These are phyloP conservation scores for Calocybe cyanea DNA, from an alignment of 768 basidiomycete genomes.

Conservation along the genomic window DNA sequence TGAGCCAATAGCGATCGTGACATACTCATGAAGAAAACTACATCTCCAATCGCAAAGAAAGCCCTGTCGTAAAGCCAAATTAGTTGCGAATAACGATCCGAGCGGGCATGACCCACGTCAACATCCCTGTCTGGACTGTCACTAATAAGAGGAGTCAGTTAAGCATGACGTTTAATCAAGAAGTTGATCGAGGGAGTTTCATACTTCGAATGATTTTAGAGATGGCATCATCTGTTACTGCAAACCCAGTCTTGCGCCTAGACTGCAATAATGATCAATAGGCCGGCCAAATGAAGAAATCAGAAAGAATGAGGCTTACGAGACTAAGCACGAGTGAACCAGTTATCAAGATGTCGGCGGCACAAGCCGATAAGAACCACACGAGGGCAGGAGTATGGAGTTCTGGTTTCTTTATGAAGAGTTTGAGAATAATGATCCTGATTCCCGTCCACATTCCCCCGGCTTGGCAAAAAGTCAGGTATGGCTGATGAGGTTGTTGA, in stretches of 20 bases:
- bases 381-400: slow-evolving; percentile 29
- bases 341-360: slow-evolving; percentile 47
- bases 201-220: slow-evolving; percentile 29
- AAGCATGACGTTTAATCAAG: neutral
- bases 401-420: slow-evolving; percentile 25
- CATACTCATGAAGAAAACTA: slow-evolving; percentile 44
- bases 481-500: neutral
- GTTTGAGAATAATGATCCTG: slow-evolving; percentile 21
- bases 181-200: neutral
- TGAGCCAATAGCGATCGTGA: neutral
- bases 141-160: slow-evolving; percentile 12
- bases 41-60: slow-evolving; percentile 39
- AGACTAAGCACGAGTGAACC: slow-evolving; percentile 35
- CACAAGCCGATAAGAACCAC: slow-evolving; percentile 44
- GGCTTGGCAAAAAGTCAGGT: slow-evolving; percentile 15
- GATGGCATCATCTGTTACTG: slow-evolving; percentile 30
- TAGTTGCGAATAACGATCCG: neutral
- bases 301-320: slow-evolving; percentile 24
- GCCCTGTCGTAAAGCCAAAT: slow-evolving; percentile 22
- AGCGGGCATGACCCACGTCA: slow-evolving; percentile 24
- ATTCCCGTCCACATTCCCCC: slow-evolving; percentile 30
- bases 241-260: slow-evolving; percentile 31
- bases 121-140: slow-evolving; percentile 42
- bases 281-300: neutral
- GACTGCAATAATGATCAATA: slow-evolving; percentile 22